Evolutionary conservation across 1,284 basidiomycete genomes (phyloP), one percentile per base, ranked within the genome.

Genomic region (Apiotrichum mycotoxinovorans): DNA sequence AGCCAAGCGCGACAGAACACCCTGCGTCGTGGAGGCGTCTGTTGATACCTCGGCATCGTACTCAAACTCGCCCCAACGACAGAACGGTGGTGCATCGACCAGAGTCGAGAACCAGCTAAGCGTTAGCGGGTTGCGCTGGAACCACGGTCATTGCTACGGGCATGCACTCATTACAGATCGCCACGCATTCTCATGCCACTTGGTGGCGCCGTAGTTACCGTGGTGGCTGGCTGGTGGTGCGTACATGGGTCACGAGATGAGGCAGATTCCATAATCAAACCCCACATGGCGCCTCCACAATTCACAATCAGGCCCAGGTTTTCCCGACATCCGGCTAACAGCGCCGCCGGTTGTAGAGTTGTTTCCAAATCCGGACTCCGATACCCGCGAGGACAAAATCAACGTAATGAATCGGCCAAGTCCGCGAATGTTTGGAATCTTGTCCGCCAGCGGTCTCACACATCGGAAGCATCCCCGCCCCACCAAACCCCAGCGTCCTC

Each of bases 11-110:
- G 52, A 54, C 7, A 68, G 62, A 41, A 59, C 51, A 26, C 60
- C 60, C 27, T 49, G 49, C 8, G 54, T 52, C 42, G 34, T 37
- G 14, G 64, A 54, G 17, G 53, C 59, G 18, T 56, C 45, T 20
- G 66, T 52, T 26, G 64, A 58, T 14, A 66, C 52, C 23, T 50
- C 52, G 15, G 63, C 41, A 27, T 64, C 56, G n/a, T 61, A 58
- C 38, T 66, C 65, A 35, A 52, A 60, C 40, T 67, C 54, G 30
- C 62, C 63, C 37, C 56, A 62, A 17, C 59, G 54, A n/a, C 27
- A 33, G 40, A 53, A 55, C 1, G 62, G 62, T 14, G 56, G 58
- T 1, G 51, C 51, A 25, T 63, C 62, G 20, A 60, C 47, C 7
- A 63, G 54, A 8, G 62, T 58, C 1, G 58, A 26, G 26, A 57